Conservation (phyloP, 768 basidiomycete genomes). For the Mycena floridula region DNA sequence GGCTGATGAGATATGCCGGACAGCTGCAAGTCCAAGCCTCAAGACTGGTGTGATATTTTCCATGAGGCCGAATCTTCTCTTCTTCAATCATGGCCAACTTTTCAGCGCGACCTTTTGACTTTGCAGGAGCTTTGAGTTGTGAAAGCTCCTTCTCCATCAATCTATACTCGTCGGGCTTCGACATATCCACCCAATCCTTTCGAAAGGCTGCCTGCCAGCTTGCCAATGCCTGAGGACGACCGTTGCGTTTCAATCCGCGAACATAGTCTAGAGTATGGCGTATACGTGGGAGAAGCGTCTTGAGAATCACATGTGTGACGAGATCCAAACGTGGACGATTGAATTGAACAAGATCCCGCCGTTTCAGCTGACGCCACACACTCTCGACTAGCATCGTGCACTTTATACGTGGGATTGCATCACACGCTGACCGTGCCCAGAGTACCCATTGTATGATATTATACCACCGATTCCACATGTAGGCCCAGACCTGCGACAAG, state of each 20-base stretch:
- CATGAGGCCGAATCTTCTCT: slow-evolving; percentile 3
- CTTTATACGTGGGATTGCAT: slow-evolving; percentile 4
- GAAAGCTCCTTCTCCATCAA: slow-evolving; percentile 13
- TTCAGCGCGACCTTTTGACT: not conserved
- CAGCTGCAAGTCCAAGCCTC: slow-evolving; percentile 16
- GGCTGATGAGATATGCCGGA: slow-evolving; percentile 10
- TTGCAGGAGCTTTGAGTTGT: slow-evolving; percentile 1
- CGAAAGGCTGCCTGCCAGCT: slow-evolving; percentile 14
- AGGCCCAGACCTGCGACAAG: slow-evolving; percentile 21
- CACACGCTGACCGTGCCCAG: slow-evolving; percentile 11
- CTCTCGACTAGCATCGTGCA: slow-evolving; percentile 21
- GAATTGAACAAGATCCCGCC: slow-evolving; percentile 14
- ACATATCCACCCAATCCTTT: slow-evolving; percentile 13
- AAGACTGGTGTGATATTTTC: slow-evolving; percentile 7
- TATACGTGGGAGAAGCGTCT: slow-evolving; percentile 7
- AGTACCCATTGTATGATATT: slow-evolving; percentile 17
- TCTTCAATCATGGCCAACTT: slow-evolving; percentile 4
- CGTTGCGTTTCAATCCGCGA: slow-evolving; percentile 8
- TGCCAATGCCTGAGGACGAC: slow-evolving; percentile 9
- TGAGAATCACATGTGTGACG: slow-evolving; percentile 9
- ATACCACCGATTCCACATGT: slow-evolving; percentile 25
- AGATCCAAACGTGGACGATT: slow-evolving; percentile 15
- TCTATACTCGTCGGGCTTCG: slow-evolving; percentile 10
- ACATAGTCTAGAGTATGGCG: slow-evolving; percentile 10
- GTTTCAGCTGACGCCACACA: slow-evolving; percentile 17